A percentile compares a stretch with the other conserved stretches of the same genome.
phyloP scores from a whole-genome alignment of 2,329 filamentous ascomycete species.

The Ophiostoma novo-ulmi region DNA sequence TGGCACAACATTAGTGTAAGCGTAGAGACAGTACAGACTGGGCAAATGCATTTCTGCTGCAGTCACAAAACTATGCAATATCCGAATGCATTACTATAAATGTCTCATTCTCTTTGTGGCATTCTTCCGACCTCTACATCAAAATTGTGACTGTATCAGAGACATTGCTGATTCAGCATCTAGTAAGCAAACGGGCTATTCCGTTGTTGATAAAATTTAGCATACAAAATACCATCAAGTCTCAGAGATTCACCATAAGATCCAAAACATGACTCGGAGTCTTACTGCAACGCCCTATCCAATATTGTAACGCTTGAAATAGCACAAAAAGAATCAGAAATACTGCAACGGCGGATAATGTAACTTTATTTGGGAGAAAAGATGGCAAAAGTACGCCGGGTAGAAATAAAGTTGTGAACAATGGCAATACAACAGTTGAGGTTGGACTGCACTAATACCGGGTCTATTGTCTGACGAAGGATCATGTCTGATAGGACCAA shows the following conservation, averaged over 20 bases:
- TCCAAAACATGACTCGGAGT: not conserved
- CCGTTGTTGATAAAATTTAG: not conserved
- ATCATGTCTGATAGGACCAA: not conserved
- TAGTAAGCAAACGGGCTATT: not conserved
- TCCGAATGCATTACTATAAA: not conserved
- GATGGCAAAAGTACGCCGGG: not conserved
- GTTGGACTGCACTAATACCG: not conserved
- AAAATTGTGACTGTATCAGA: not conserved
- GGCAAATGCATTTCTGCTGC: not conserved
- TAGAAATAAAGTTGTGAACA: not conserved
- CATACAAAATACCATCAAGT: not conserved
- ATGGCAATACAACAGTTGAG: not conserved
- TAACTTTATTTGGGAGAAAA: not conserved
- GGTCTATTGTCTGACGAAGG: not conserved
- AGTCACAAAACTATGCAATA: not conserved
- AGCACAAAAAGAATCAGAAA: not conserved
- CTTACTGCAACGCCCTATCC: not conserved
- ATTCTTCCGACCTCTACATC: not conserved
- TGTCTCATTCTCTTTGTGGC: not conserved
- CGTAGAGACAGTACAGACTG: not conserved
- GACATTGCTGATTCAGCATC: not conserved
- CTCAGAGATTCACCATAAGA: not conserved
- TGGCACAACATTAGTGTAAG: not conserved
- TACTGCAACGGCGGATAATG: not conserved
- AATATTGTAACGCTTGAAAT: not conserved